Evolutionary conservation across 2,329 filamentous ascomycete genomes (phyloP), one percentile per base, ranked within the genome.

Genomic region (Fusarium udum): DNA sequence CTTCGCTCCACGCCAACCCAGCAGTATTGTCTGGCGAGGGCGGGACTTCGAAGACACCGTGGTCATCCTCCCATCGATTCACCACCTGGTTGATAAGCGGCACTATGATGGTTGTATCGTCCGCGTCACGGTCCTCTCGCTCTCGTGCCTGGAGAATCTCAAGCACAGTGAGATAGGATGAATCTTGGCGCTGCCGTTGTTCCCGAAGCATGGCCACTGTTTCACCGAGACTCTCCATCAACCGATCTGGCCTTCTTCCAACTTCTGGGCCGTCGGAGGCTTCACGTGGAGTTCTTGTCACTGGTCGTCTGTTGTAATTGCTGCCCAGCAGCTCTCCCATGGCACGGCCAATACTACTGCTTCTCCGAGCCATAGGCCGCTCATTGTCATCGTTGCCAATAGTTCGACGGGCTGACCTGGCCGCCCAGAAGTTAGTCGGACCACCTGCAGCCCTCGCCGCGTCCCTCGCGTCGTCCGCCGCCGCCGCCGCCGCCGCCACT

Each of bases 1-100:
- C 88, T 40, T 88, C 86, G 71, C 88, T 90, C 90, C 90, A 92
- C 28, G 86, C 84, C 73, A 91, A 80, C 4, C 90, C 90, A 16
- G 89, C 88, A 4, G 90, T 92, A 59, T 91, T 89, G 55, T 89
- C 86, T 7, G 86, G 83, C 45, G 85, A 84, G 16, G 86, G 84
- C 4, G 82, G 82, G 59, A 82, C 80, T 62, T 84, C 83, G n/a
- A 84, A 82, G 31, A 84, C 80, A 10, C 82, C 82, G 11, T 84
- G 82, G 32, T 85, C 83, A 9, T 84, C 82, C 58, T 84, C 82
- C 82, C 81, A 83, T 32, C 81, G 77, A 42, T 74, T 82, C 40
- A 80, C 79, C 22, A 81, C 79, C 37, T 82, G 82, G 59, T 82
- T 84, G 48, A 84, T 78, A 15, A 84, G 68, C 12, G 83, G 83